A percentile compares a stretch with the other conserved stretches of the same genome.
Conservation (phyloP, 2,329 filamentous ascomycete species). For the Phyllosticta citriasiana region DNA sequence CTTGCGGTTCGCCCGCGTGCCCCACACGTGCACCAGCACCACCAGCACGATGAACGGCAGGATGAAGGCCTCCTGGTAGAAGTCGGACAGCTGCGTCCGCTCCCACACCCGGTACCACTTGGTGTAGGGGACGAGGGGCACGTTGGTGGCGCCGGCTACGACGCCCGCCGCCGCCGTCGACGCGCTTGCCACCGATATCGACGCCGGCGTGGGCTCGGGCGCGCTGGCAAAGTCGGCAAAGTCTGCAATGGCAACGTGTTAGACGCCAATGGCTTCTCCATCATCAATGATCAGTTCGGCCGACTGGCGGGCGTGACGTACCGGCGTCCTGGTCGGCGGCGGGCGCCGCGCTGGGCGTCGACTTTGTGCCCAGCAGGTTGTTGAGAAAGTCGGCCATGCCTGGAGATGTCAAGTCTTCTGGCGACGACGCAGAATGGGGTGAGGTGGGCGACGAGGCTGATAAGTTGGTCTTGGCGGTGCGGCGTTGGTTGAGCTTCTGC, state of each 20-base stretch:
- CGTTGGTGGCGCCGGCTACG: constrained; percentile 32
- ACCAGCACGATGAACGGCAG: constrained; percentile 65
- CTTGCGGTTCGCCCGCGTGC: constrained; percentile 66
- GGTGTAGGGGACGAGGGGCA: constrained; percentile 57
- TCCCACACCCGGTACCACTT: constrained; percentile 98
- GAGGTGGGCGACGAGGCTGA: no score
- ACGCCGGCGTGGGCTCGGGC: constrained; percentile 52
- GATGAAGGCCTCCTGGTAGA: constrained; percentile 78
- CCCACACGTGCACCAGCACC: constrained; percentile 70
- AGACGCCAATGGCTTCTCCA: neutral
- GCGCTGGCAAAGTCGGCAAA: constrained; percentile 88
- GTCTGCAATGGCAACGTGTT: constrained; percentile 44
- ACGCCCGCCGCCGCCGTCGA: constrained; percentile 28
- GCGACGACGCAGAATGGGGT: no score
- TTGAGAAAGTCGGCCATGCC: constrained; percentile 48
- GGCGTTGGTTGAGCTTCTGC: constrained; percentile 1
- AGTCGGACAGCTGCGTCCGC: constrained; percentile 73
- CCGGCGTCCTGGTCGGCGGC: constrained; percentile 51
- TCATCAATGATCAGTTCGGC: neutral
- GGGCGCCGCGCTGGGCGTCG: constrained; percentile 43
- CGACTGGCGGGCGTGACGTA: constrained; percentile 33
- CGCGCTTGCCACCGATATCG: constrained; percentile 34
- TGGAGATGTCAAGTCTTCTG: neutral
- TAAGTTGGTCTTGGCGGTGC: neutral
- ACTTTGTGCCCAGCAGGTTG: constrained; percentile 58